Evolutionary conservation across 169 alveolate genomes (phyloP).

Genomic region (Blepharisma undulans): DNA sequence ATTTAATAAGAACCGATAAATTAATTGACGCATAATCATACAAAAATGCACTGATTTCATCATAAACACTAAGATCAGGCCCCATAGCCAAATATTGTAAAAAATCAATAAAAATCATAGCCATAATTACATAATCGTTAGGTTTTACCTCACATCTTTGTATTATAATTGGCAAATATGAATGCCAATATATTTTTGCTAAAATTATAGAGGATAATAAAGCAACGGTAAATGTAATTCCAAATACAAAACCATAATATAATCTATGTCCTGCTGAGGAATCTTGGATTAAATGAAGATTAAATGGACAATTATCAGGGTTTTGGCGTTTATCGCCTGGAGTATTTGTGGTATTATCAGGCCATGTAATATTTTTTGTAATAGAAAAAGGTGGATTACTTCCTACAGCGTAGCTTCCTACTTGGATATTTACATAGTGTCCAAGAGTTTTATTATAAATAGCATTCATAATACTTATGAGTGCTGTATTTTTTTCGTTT

Average conservation of each 20-base stretch:
- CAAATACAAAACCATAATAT: no score
- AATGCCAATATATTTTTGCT: no score
- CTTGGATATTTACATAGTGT: not conserved
- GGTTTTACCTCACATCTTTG: not conserved
- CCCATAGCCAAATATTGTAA: not conserved
- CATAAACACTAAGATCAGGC: not conserved
- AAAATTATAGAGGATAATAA: no score
- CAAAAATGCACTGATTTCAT: not conserved
- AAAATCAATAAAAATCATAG: slow-evolving; percentile 1
- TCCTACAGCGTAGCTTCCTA: not conserved
- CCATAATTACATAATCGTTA: not conserved
- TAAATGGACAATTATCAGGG: slow-evolving; percentile 4
- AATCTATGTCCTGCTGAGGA: no score
- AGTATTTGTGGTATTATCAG: not conserved
- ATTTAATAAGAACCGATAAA: not conserved
- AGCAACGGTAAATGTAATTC: no score
- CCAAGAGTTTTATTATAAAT: not conserved
- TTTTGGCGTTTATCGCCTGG: not conserved
- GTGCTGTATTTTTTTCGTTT: not conserved
- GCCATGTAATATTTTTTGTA: not conserved
- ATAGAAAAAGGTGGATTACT: not conserved
- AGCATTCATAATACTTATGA: not conserved
- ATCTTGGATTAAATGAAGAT: not conserved
- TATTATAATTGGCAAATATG: not conserved
- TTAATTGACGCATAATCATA: not conserved